Evolutionary conservation across 1,139 yeast species (phyloP), one percentile per base, ranked within the genome.

Genomic region (Insectozyma bohioensis): DNA sequence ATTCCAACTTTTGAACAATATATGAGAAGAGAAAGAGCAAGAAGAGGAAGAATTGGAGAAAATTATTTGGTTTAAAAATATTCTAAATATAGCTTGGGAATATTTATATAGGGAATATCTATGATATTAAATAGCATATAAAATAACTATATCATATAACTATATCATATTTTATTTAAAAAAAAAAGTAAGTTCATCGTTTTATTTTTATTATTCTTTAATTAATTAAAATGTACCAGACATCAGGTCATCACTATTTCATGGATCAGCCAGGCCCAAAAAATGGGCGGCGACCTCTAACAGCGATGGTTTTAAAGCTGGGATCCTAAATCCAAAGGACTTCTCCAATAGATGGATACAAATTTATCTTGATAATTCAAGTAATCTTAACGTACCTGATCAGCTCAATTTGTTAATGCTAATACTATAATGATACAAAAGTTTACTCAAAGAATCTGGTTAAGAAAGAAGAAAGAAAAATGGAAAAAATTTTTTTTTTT

Each of bases 301-400:
- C 83, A 75, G 88, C 95, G 85, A 85, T 85, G 95, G 95, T 85
- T 69, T 69, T 69, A 67, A 65, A 64, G 70, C 71, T 68, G 75
- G 46, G 41, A 28, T 25, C 34, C 28, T 16, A 28, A 17, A 26
- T 26, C 15, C 5, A 28, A 35, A 28, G 33, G 40, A 41, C 43
- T 39, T 33, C 45, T 41, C 40, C 36, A 25, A 25, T 20, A 30
- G 20, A 28, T 19, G 24, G 30, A 40, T 21, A 37, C 34, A 13
- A 28, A 27, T 59, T 46, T 26, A 34, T 63, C 55, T 62, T 33
- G 63, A 51, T 54, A 40, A 38, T 45, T 44, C 41, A 42, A 44
- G 41, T 42, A 28, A 24, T 12, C 18, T 12, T 18, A 8, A 15
- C 30, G 15, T 23, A 27, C 8, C 24, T 20, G 11, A 26, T 20